Evolutionary conservation across 371 early-diverging fungal genomes (phyloP).

Genomic region (Syncephalastrum racemosum): DNA sequence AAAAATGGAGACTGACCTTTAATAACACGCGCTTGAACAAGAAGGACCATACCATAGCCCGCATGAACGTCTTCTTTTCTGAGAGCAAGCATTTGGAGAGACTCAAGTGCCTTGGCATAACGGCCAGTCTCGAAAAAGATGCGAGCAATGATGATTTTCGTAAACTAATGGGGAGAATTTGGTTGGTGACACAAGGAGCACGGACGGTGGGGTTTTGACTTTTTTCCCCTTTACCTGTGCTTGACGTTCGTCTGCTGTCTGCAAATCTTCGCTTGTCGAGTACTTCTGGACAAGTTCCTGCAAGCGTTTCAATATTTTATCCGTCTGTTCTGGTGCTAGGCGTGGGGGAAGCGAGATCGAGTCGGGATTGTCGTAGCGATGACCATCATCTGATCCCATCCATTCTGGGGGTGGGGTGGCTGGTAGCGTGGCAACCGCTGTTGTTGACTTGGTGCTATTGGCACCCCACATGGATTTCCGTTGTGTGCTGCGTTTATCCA

Average conservation of each 20-base stretch:
- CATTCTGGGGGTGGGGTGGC: slow-evolving; percentile 7
- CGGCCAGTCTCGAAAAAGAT: slow-evolving; percentile 30
- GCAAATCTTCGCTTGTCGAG: slow-evolving; percentile 2
- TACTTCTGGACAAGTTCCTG: slow-evolving; percentile 11
- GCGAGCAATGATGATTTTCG: slow-evolving; percentile 35
- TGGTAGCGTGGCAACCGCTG: too few species aligned
- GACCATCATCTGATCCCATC: slow-evolving; percentile 29
- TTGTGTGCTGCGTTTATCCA: too few species aligned
- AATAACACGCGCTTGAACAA: slow-evolving; percentile 50
- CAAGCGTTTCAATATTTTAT: slow-evolving; percentile 14
- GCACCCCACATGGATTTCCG: too few species aligned
- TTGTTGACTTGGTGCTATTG: too few species aligned
- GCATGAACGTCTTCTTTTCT: slow-evolving; percentile 33
- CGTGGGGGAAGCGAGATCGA: slow-evolving; percentile 1
- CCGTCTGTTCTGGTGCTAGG: slow-evolving; percentile 15
- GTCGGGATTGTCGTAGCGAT: not conserved
- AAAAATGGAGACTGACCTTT: slow-evolving; percentile 36
- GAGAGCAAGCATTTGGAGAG: slow-evolving; percentile 30
- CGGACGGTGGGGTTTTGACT: not conserved
- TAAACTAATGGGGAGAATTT: slow-evolving; percentile 6
- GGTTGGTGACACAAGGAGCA: not conserved
- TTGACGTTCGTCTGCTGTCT: slow-evolving; percentile 11
- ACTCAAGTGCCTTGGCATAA: slow-evolving; percentile 34
- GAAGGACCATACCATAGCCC: slow-evolving; percentile 56
- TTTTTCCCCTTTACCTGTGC: slow-evolving; percentile 14